A percentile compares a stretch with the other conserved stretches of the same genome.
Conservation (phyloP, 176 grass and related monocot species). For the Triticum urartu region DNA sequence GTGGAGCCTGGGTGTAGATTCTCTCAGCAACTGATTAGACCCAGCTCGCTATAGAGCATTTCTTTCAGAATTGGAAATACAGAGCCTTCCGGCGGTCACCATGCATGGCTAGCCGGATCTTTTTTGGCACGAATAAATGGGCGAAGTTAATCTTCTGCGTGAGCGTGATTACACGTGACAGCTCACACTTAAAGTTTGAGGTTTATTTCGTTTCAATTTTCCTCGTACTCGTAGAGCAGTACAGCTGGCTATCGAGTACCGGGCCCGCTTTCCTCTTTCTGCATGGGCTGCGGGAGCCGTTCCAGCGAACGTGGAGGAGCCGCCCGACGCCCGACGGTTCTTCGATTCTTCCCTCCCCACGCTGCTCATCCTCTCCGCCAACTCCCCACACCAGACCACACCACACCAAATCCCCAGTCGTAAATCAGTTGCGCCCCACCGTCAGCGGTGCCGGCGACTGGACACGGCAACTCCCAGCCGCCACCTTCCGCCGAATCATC, state of each 20-base stretch:
- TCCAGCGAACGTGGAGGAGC: slow-evolving; percentile 21
- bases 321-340: slow-evolving; percentile 26
- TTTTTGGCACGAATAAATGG: background rate
- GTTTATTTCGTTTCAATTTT: background rate
- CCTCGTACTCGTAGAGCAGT: background rate
- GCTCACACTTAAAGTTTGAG: background rate
- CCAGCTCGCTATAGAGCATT: too few species aligned
- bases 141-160: background rate
- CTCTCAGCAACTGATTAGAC: too few species aligned
- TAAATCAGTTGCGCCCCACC: background rate
- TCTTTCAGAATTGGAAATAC: too few species aligned
- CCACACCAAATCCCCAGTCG: background rate
- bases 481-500: background rate
- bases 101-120: too few species aligned
- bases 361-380: background rate
- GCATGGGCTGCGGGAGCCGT: background rate
- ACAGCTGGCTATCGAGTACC: background rate
- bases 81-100: too few species aligned
- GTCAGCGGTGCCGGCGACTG: background rate
- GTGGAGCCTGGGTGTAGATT: too few species aligned
- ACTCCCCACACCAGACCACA: background rate
- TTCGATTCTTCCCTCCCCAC: background rate
- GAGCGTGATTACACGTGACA: background rate
- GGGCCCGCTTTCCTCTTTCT: slow-evolving; percentile 24
- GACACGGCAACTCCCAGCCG: background rate